Evolutionary conservation across 257 asterid genomes (phyloP).

Genomic region (Mitragyna speciosa): DNA sequence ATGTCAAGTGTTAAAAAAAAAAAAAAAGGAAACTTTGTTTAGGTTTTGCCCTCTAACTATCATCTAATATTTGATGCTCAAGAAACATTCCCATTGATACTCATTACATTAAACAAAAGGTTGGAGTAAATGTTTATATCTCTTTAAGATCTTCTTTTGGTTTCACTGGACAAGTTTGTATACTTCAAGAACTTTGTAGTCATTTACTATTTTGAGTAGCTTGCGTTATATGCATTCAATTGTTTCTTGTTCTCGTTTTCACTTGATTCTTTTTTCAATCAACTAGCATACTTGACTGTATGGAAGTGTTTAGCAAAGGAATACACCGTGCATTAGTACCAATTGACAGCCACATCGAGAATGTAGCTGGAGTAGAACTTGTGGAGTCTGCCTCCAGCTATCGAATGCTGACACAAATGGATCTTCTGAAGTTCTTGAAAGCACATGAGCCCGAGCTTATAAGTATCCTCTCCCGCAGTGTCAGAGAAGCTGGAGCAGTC

Average conservation of each 20-base stretch:
- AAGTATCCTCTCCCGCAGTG: conserved; percentile 34
- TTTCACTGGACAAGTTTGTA: no score
- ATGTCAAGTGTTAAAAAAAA: no score
- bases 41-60: no score
- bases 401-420: conserved; percentile 86
- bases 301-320: conserved; percentile 94
- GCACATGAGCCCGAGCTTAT: conserved; percentile 46
- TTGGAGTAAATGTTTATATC: no score
- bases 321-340: conserved; percentile 92
- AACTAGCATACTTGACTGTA: conserved; percentile 67
- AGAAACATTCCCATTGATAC: no score
- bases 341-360: conserved; percentile 60
- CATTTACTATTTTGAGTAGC: neutral
- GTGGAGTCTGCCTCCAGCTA: conserved; percentile 78
- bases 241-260: neutral
- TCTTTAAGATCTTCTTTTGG: no score
- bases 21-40: no score
- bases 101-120: no score
- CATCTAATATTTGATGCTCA: no score
- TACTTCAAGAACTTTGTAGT: no score
- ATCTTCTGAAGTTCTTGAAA: conserved; percentile 59
- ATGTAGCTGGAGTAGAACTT: conserved; percentile 65
- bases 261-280: neutral
- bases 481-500: conserved; percentile 48
- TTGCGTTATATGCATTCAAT: neutral